Conservation (phyloP, 2,329 filamentous ascomycete genomes). For the Colletotrichum sp. region DNA sequence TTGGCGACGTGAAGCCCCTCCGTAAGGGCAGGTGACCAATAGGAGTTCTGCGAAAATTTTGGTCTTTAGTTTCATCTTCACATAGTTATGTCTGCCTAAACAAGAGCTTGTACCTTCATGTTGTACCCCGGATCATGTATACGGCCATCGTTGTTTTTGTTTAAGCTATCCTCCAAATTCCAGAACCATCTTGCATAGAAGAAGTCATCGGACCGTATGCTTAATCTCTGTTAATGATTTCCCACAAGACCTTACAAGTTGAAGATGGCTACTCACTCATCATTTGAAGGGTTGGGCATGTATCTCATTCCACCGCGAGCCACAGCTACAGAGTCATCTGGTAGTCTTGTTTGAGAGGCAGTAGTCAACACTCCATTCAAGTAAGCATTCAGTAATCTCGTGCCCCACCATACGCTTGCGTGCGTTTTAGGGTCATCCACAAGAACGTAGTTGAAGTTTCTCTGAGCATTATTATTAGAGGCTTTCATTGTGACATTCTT, state of each 20-base stretch:
- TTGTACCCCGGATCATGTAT: background rate
- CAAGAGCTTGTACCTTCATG: background rate
- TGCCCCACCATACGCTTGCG: background rate
- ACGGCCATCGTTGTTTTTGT: background rate
- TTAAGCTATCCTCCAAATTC: no score
- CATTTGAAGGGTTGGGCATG: background rate
- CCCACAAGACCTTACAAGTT: accelerated
- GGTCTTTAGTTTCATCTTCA: background rate
- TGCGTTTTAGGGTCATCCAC: background rate
- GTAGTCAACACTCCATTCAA: background rate
- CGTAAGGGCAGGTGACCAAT: background rate
- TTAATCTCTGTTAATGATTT: background rate
- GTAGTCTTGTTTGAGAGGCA: background rate
- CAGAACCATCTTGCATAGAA: no score
- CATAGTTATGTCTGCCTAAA: no score
- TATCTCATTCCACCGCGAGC: background rate
- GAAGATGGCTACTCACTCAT: background rate
- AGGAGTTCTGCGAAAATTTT: background rate
- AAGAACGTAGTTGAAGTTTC: background rate
- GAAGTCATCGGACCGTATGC: background rate
- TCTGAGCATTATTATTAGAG: accelerated
- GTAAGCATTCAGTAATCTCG: background rate
- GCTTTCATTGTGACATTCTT: background rate
- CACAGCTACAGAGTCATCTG: no score
- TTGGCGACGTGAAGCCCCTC: background rate